Conservation (phyloP, 2,329 filamentous ascomycete genomes). For the Paraconiothyrium brasiliense region DNA sequence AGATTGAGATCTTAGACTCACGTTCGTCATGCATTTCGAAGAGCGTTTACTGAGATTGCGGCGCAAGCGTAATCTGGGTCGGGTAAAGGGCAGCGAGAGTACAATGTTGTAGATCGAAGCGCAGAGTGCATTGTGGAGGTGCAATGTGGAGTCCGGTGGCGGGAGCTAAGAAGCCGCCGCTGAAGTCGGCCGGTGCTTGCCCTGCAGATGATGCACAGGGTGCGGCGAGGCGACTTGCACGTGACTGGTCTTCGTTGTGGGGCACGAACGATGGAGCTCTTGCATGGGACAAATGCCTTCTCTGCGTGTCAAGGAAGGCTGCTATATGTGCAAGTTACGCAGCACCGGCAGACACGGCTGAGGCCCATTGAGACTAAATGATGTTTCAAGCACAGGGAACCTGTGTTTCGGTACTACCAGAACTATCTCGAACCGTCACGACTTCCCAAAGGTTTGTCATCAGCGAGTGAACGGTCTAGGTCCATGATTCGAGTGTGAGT, state of each 20-base stretch:
- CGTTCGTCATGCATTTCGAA: conserved; percentile 49
- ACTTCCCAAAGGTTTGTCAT: neutral
- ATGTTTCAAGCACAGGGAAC: neutral
- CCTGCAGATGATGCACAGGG: neutral
- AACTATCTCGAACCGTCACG: neutral
- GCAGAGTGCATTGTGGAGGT: conserved; percentile 5
- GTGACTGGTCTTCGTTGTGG: conserved; percentile 2
- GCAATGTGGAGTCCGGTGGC: conserved; percentile 12
- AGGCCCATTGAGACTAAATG: neutral
- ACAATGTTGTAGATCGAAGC: neutral
- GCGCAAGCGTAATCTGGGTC: conserved; percentile 16
- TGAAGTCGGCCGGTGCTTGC: neutral
- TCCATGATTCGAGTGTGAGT: conserved; percentile 59
- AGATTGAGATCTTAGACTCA: conserved; percentile 29
- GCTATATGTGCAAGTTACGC: neutral
- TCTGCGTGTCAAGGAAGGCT: too few species aligned
- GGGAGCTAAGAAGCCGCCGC: conserved; percentile 1
- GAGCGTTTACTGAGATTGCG: conserved; percentile 9
- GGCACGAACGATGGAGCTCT: neutral
- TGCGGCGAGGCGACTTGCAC: neutral
- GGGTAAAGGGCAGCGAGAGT: conserved; percentile 13
- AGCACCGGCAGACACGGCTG: neutral
- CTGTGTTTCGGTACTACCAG: neutral
- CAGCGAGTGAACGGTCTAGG: conserved; percentile 60
- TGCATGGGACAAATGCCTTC: neutral